Base-by-base conservation (phyloP, 306 rosid genomes). In the Ceratonia siliqua region DNA sequence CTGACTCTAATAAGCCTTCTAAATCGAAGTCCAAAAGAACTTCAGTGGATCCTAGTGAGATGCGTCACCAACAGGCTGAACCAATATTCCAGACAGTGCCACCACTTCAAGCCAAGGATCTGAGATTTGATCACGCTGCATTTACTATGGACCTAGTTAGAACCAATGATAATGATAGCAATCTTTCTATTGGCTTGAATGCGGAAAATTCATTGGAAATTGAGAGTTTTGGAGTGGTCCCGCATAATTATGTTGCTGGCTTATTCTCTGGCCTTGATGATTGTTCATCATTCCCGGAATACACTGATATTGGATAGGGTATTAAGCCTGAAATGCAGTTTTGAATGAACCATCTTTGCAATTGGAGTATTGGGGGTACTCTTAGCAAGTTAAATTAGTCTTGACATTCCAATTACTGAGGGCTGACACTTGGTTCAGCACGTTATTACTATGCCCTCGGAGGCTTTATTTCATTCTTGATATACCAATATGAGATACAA, bases 261-360 rank as follows among this genome's bases (percentile, higher is more conserved):
- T 74, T 87, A 55, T 76, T 87, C 69, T 84, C 90, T 24, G 93
- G 74, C 68, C 91, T 94, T 2, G 96, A 86, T 78, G 92, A 88
- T 69, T 87, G 78, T 70, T 79, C 80, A 52, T 55, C 58, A 46
- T 84, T 80, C 43, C 78, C 80, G 3, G 96, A 90, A 61, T 88
- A 74, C 63, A 79, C 83, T 0, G 96, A 90, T 83, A 80, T 87
- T 70, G 88, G 89, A 53, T 91, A 85, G 82, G 84, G 27, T 35
- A 62, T 56, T 46, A 38, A 46, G 78, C 73, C 45, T 8, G 77
- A 81, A 82, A 65, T 48, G 79, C 75, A 73, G 74, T 69, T 82
- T 32, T 75, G 58, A 65, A 52, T 73, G 70, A 50, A 69, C 56
- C 75, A 39, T 48, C 46, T 24, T 42, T 15, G 43, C 70, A 57